Percentiles rank a stretch among this genome's conserved stretches.
Evolutionary conservation across 352 stramenopile species (phyloP).

Genomic region (Phytophthora capsici): DNA sequence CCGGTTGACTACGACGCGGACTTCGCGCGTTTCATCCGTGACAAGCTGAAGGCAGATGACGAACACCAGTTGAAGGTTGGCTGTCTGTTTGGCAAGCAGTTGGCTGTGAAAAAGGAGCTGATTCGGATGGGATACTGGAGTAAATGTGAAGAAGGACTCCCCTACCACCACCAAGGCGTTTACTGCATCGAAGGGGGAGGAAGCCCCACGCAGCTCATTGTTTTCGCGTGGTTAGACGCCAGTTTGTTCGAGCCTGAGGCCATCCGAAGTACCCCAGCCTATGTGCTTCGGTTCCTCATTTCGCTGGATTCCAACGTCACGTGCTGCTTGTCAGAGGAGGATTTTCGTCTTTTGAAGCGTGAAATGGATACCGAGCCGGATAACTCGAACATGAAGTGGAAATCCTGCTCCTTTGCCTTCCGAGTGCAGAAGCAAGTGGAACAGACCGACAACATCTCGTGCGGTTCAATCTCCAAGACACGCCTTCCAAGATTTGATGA

Average conservation of each 20-base stretch:
- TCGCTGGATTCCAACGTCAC: slow-evolving; percentile 31
- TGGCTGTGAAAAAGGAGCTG: slow-evolving; percentile 54
- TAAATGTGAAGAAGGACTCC: slow-evolving; percentile 34
- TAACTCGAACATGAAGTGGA: slow-evolving; percentile 14
- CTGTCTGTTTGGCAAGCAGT: slow-evolving; percentile 65
- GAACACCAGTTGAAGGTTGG: slow-evolving; percentile 38
- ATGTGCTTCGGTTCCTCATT: slow-evolving; percentile 57
- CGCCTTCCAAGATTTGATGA: slow-evolving; percentile 5
- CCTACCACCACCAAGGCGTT: slow-evolving; percentile 51
- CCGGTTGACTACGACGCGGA: slow-evolving; percentile 63
- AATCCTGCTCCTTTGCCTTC: slow-evolving; percentile 43
- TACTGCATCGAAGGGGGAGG: slow-evolving; percentile 40
- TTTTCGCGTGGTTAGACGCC: slow-evolving; percentile 61
- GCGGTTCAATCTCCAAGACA: background rate
- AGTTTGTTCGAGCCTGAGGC: slow-evolving; percentile 41
- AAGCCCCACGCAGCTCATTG: slow-evolving; percentile 30
- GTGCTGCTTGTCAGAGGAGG: slow-evolving; percentile 29
- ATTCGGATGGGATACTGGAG: slow-evolving; percentile 43
- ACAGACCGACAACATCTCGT: slow-evolving; percentile 41
- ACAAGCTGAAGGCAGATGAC: slow-evolving; percentile 35
- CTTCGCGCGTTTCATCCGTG: slow-evolving; percentile 59
- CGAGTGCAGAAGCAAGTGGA: slow-evolving; percentile 51
- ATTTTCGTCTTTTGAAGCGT: slow-evolving; percentile 17
- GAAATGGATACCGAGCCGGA: slow-evolving; percentile 13
- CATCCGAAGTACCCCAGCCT: slow-evolving; percentile 63